These are phyloP conservation scores for Sarcodon aspratus DNA, from an alignment of 768 basidiomycete genomes.

Conservation along the genomic window DNA sequence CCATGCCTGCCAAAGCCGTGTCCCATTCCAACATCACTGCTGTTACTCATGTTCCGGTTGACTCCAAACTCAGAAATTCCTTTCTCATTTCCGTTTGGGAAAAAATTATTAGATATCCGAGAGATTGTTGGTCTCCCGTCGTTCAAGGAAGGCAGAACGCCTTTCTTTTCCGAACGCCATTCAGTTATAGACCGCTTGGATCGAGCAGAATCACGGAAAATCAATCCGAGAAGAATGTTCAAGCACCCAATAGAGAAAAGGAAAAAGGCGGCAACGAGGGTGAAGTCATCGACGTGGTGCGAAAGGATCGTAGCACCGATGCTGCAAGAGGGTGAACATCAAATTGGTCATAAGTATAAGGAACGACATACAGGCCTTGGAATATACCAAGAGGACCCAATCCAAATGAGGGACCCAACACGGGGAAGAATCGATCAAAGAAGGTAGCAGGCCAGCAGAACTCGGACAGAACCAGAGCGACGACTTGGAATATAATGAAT, in stretches of 20 bases:
- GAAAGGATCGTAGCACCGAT: slow-evolving; percentile 51
- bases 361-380: slow-evolving; percentile 43
- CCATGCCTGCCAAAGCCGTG: slow-evolving; percentile 76
- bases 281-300: slow-evolving; percentile 71
- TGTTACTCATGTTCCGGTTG: not conserved
- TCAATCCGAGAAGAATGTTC: slow-evolving; percentile 69
- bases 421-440: slow-evolving; percentile 80
- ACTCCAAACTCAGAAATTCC: slow-evolving; percentile 5
- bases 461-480: slow-evolving; percentile 77
- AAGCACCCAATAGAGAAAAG: slow-evolving; percentile 87
- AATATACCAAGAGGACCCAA: slow-evolving; percentile 81
- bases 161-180: slow-evolving; percentile 46
- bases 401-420: slow-evolving; percentile 76
- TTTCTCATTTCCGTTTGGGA: slow-evolving; percentile 17
- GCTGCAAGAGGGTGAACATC: too few relatives aligned
- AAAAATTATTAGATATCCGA: slow-evolving; percentile 11
- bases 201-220: slow-evolving; percentile 56
- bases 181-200: slow-evolving; percentile 48
- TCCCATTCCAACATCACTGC: slow-evolving; percentile 14
- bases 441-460: slow-evolving; percentile 68
- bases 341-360: too few relatives aligned
- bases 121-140: slow-evolving; percentile 26
- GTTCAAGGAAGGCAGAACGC: slow-evolving; percentile 36
- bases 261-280: slow-evolving; percentile 86
- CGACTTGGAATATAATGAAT: slow-evolving; percentile 76